Conservation (phyloP, 257 asterid species). For the Solanum habrochaites region DNA sequence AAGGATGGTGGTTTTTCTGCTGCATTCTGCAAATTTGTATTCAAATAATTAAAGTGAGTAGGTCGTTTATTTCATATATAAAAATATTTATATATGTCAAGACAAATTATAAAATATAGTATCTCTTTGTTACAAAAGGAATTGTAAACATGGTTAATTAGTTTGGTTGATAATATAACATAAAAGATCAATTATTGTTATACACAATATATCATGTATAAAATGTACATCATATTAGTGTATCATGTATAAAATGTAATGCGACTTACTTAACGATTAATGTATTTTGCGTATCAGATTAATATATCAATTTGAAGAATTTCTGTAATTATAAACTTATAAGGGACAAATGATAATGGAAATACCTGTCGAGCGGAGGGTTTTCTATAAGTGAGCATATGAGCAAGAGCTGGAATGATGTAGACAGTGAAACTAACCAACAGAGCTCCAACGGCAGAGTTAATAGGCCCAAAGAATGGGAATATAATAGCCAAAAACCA, state of each 20-base stretch:
- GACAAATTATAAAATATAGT: not conserved
- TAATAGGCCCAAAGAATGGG: slow-evolving; percentile 92
- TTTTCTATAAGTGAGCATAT: slow-evolving; percentile 75
- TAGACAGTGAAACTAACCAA: slow-evolving; percentile 91
- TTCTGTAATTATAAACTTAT: no score
- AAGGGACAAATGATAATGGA: no score
- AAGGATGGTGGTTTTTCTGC: slow-evolving; percentile 87
- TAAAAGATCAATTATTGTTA: no score
- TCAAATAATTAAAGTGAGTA: not conserved
- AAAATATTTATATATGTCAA: not conserved
- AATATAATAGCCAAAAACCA: slow-evolving; percentile 94
- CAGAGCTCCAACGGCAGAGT: slow-evolving; percentile 90
- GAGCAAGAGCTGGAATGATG: slow-evolving; percentile 83
- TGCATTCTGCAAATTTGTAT: slow-evolving; percentile 48
- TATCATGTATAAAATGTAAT: no score
- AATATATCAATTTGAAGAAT: no score
- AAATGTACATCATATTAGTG: no score
- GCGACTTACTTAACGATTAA: no score
- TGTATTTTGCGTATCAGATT: no score
- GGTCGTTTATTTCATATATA: not conserved
- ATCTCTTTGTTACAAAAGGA: not conserved
- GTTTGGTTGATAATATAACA: no score
- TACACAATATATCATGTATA: no score
- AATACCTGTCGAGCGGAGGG: slow-evolving; percentile 65
- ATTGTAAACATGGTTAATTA: not conserved